Evolutionary conservation across 2,329 filamentous ascomycete genomes (phyloP), one percentile per base, ranked within the genome.

Genomic region (Botrytis cinerea): DNA sequence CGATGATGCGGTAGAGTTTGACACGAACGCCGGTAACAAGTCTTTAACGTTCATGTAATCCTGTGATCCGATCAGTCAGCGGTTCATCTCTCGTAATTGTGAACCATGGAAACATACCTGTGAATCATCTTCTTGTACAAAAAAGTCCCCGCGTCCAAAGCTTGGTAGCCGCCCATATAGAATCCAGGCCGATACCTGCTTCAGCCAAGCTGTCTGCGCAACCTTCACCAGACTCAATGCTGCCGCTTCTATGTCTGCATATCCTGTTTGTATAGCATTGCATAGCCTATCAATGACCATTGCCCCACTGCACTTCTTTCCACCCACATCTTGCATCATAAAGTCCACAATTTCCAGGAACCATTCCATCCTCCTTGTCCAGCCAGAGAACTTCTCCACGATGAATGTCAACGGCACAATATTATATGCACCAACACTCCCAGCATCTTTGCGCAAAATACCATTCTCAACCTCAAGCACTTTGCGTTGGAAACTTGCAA

Each of bases 351-450:
- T 84, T 46, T 89, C 87, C 90, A 92, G 93, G 32, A 98, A 86
- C 94, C 95, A 98, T 78, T 95, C 91, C 85, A 98, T 88, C 51
- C 91, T 87, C 78, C 93, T 88, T 64, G 88, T 92, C 95, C 95
- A 98, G 61, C 89, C 91, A n/a, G 92, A 90, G 79, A 98, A 98
- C 79, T 96, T 92, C 8, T 88, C 88, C 43, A 97, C 90, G 32
- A 98, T 87, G 2, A 91, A 91, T 68, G 96, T 97, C 78, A 99
- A 83, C 4, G 96, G 95, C 35, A 98, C 95, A 75, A 97, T 97
- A 75, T 95, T 92, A 81, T 98, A 97, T 1, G 93, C 95, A 60
- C 95, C 95, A 1, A 98, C 95, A 74, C 93, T 89, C 10, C 86
- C 88, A 2, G 94, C 87, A 84, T 98, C 94, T 78, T 90, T 89